Conservation (phyloP, 1,284 basidiomycete genomes). For the Salmacisia buchloeana region DNA sequence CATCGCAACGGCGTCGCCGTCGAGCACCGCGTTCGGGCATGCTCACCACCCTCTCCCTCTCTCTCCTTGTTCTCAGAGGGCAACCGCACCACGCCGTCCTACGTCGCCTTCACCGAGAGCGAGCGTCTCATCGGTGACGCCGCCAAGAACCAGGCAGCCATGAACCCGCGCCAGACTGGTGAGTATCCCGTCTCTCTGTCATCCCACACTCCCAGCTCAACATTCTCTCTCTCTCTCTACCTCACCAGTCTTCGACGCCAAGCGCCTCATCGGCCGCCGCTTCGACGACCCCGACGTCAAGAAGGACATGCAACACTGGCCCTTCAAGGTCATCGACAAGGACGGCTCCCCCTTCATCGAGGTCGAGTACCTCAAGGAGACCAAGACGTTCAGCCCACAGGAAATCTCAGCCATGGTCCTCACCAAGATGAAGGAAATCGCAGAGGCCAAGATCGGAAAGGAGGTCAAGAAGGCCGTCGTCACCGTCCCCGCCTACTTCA, state of each 20-base stretch:
- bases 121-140: conserved; percentile 96
- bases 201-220: conserved; percentile 6
- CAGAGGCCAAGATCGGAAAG: conserved; percentile 63
- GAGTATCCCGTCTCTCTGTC: background rate
- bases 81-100: conserved; percentile 97
- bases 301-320: conserved; percentile 70
- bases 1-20: background rate
- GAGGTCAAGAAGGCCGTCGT: conserved; percentile 64
- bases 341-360: conserved; percentile 59
- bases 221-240: background rate
- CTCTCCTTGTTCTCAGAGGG: conserved; percentile 60
- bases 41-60: background rate
- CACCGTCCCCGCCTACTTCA: conserved; percentile 68
- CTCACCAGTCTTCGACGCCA: conserved; percentile 42
- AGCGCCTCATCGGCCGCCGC: conserved; percentile 90
- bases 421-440: conserved; percentile 89
- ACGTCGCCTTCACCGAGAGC: conserved; percentile 94
- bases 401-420: conserved; percentile 97
- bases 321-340: conserved; percentile 61
- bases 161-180: conserved; percentile 77
- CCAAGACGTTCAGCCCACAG: conserved; percentile 61
- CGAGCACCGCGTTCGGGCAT: too few species aligned
- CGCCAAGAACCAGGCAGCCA: conserved; percentile 66
- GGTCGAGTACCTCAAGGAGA: conserved; percentile 61
- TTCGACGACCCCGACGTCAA: conserved; percentile 68